Evolutionary conservation across 2,329 filamentous ascomycete genomes (phyloP).

Genomic region (Fusarium buharicum): DNA sequence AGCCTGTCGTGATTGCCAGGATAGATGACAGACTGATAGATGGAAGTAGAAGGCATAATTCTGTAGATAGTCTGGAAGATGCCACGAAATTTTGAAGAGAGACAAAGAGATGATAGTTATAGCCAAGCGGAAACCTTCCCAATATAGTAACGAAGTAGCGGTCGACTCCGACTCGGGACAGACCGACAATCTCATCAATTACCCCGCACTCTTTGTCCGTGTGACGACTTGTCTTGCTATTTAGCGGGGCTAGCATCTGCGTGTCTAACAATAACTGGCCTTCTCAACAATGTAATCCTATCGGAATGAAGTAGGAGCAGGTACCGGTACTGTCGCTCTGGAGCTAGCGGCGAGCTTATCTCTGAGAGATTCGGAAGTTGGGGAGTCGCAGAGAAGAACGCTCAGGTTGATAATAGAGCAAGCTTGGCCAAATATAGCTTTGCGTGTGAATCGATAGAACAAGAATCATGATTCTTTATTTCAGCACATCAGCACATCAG

Average conservation of each 20-base stretch:
- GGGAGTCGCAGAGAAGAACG: no score
- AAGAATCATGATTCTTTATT: no score
- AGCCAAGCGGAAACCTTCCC: conserved; percentile 26
- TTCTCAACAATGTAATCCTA: not conserved
- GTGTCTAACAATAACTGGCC: not conserved
- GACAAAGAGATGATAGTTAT: conserved; percentile 3
- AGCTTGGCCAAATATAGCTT: no score
- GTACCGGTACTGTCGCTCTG: not conserved
- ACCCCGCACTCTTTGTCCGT: conserved; percentile 28
- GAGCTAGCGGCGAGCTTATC: not conserved
- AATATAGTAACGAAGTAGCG: conserved; percentile 17
- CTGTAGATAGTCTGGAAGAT: not conserved
- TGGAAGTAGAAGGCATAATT: conserved; percentile 31
- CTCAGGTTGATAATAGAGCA: no score
- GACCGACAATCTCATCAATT: conserved; percentile 24
- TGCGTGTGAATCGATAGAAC: no score
- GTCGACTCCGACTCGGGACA: conserved; percentile 29
- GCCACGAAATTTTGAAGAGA: not conserved
- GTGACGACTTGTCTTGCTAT: conserved; percentile 22
- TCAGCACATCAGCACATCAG: no score
- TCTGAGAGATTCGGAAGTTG: not conserved
- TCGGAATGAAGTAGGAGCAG: not conserved
- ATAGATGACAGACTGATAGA: conserved; percentile 35
- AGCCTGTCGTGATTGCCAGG: conserved; percentile 42
- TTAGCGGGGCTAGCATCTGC: conserved; percentile 15